Conservation (phyloP, 306 rosid species). For the Trichosanthes truncata region DNA sequence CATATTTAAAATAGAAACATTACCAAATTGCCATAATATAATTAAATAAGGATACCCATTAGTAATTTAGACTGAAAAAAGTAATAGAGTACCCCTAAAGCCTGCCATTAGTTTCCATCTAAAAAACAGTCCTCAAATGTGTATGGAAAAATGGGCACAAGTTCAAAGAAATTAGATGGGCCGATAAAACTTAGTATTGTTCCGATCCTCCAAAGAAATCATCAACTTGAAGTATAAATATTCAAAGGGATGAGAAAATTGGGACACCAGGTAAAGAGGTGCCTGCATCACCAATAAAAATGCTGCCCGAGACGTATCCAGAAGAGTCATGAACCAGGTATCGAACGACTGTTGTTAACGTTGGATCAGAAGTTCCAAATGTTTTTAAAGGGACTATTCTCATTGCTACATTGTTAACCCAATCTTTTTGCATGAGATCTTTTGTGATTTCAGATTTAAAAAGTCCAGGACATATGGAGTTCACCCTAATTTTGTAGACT, state of each 20-base stretch:
- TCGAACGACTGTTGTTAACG: not conserved
- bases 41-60: too few relatives aligned
- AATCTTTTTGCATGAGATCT: not conserved
- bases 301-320: not conserved
- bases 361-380: not conserved
- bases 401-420: not conserved
- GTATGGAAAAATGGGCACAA: too few relatives aligned
- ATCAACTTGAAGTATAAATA: too few relatives aligned
- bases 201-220: too few relatives aligned
- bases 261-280: not conserved
- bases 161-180: too few relatives aligned
- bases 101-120: too few relatives aligned
- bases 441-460: not conserved
- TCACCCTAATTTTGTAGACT: not conserved
- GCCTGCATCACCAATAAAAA: not conserved
- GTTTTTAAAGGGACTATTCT: not conserved
- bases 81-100: too few relatives aligned
- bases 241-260: not conserved
- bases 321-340: not conserved
- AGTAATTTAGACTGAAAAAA: too few relatives aligned
- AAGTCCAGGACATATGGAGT: not conserved
- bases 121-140: too few relatives aligned
- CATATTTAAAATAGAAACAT: too few relatives aligned
- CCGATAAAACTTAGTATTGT: too few relatives aligned
- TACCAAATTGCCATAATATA: too few relatives aligned